phyloP scores from a whole-genome alignment of 805 yeast species.

The Candida maesae region DNA sequence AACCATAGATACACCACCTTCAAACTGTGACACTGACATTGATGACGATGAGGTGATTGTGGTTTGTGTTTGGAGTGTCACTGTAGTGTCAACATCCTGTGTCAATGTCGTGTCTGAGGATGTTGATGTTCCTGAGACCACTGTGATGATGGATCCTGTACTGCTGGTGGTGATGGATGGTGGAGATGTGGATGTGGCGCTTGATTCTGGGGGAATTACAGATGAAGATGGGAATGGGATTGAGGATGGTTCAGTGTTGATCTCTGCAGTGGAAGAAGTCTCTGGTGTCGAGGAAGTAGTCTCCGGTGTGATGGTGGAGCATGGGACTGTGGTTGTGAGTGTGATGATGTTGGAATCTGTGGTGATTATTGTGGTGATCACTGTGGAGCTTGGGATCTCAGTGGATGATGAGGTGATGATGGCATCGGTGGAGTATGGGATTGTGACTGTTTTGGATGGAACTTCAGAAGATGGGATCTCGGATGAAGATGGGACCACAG shows the following conservation, averaged over 20 bases:
- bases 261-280: background rate
- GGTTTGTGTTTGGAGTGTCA: background rate
- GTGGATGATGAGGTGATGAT: too few relatives aligned
- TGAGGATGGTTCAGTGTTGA: background rate
- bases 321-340: conserved; percentile 3
- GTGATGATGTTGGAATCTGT: conserved; percentile 1
- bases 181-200: background rate
- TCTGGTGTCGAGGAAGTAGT: background rate
- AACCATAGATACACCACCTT: conserved; percentile 4
- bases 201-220: background rate
- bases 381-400: background rate
- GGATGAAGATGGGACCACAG: background rate
- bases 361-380: conserved; percentile 1
- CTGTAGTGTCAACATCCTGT: background rate
- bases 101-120: background rate
- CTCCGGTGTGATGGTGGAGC: background rate
- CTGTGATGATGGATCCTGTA: background rate
- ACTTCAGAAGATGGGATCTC: background rate
- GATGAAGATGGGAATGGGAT: background rate
- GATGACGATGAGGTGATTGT: conserved; percentile 1
- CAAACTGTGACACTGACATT: conserved; percentile 7
- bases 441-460: background rate
- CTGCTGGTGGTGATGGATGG: background rate
- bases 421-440: background rate
- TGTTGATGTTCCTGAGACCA: background rate